These are phyloP conservation scores for Ophiocordyceps robertsii DNA, from an alignment of 2,329 filamentous ascomycete species.

Conservation along the genomic window DNA sequence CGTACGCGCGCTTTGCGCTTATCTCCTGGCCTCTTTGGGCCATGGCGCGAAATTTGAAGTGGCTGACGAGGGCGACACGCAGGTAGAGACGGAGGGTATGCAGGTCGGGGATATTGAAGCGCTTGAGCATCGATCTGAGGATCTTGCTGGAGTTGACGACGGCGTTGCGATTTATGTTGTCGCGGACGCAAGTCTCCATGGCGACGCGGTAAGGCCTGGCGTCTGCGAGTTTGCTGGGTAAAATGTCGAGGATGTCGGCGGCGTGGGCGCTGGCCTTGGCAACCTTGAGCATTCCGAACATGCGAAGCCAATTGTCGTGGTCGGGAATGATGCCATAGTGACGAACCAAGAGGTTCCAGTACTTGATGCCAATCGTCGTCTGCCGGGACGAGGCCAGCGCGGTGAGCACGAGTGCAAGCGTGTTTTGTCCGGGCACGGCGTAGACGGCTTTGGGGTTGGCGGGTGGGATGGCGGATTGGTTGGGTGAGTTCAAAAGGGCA, in stretches of 20 bases:
- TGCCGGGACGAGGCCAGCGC: conserved; percentile 47
- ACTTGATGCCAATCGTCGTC: conserved; percentile 50
- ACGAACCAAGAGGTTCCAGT: conserved; percentile 63
- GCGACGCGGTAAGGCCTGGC: conserved; percentile 54
- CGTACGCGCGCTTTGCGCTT: conserved; percentile 28
- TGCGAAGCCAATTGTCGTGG: conserved; percentile 51
- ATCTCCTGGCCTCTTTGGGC: conserved; percentile 16
- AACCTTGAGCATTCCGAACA: conserved; percentile 53
- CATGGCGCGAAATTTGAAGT: conserved; percentile 22
- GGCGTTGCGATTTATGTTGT: conserved; percentile 61
- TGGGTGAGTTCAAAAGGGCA: conserved; percentile 3
- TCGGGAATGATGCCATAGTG: conserved; percentile 57
- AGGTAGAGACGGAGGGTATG: conserved; percentile 41
- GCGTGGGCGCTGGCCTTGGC: conserved; percentile 52
- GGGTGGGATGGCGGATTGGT: conserved; percentile 1
- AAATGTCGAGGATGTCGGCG: conserved; percentile 41
- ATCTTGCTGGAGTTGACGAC: conserved; percentile 52
- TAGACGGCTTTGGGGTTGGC: conserved; percentile 13
- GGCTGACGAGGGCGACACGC: conserved; percentile 35
- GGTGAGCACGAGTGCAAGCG: conserved; percentile 56
- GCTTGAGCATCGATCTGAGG: conserved; percentile 45
- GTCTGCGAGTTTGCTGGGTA: conserved; percentile 31
- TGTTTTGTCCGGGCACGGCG: conserved; percentile 36
- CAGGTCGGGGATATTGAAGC: conserved; percentile 31
- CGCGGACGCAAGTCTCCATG: conserved; percentile 59